A percentile compares a stretch with the other conserved stretches of the same genome.
Conservation (phyloP, 176 grass and related monocot species). For the Carex scoparia region DNA sequence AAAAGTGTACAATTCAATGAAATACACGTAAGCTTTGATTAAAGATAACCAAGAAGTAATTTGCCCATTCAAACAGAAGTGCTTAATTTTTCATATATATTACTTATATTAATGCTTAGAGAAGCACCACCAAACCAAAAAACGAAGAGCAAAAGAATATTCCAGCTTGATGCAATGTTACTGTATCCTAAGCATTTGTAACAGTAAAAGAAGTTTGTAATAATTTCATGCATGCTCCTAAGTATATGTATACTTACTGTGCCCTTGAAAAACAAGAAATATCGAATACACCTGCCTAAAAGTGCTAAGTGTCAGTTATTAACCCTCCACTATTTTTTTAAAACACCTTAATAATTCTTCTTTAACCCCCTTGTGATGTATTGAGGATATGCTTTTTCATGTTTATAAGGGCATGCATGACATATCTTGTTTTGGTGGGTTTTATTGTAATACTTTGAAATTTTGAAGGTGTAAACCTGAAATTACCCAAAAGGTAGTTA, state of each 20-base stretch:
- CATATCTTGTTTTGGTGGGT: background rate
- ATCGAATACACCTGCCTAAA: background rate
- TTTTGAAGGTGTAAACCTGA: background rate
- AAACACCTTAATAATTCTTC: background rate
- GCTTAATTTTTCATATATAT: background rate
- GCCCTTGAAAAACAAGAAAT: background rate
- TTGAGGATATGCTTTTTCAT: background rate
- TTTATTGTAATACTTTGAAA: background rate
- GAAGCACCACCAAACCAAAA: background rate
- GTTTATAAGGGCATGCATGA: background rate
- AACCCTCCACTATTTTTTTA: background rate
- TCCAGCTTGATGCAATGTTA: background rate
- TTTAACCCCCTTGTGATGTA: background rate
- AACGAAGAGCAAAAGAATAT: background rate
- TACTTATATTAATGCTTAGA: background rate
- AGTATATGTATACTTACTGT: background rate
- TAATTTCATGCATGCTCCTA: background rate
- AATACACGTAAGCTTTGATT: slow-evolving; percentile 61
- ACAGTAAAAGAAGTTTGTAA: background rate
- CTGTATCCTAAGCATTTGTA: background rate
- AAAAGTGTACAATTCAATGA: slow-evolving; percentile 92
- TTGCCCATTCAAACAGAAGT: background rate
- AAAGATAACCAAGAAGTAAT: background rate
- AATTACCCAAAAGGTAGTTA: background rate
- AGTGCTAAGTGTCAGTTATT: background rate